Base-by-base conservation (phyloP, 148 eudicot genomes). In the Rhododendron griersonianum region DNA sequence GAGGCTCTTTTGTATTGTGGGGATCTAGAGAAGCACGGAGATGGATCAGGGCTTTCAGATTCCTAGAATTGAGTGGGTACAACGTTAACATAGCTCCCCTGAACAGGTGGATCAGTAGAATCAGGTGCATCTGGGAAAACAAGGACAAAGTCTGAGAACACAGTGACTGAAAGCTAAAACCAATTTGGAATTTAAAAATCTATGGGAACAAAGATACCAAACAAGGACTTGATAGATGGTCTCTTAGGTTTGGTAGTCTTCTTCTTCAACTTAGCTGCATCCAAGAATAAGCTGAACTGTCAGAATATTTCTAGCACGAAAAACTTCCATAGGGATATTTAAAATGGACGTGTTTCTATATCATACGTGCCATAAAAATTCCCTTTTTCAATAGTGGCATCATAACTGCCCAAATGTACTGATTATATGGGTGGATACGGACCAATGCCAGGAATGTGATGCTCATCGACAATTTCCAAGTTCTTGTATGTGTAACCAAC, bases 401-500 rank as follows among this genome's bases (percentile, higher is more conserved):
- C 13, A 41, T 45, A 2, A 39, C 59, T 44, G 57, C 35, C 11
- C 6, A 55, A 39, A 59, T 51, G 65, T 80, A 51, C 5, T 11
- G 82, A 28, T 51, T 28, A 53, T 57, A 83, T 39, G 23, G 65
- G 23, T 45, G 53, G 85, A 81, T 37, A 82, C 82, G 5, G 74
- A 88, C 90, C 88, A 55, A 88, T 88, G 80, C 90, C 90, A 75
- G 86, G 86, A 50, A 86, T 74, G 69, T 84, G 88, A 37, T 88
- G 83, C 30, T 88, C 90, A 25, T 88, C 83, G 37, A 88, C 90
- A 79, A 88, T 88, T 80, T 88, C 90, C 79, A 88, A 86, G 69
- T 88, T 88, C 84, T 88, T 88, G 84, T 88, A 88, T 35, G 90
- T 88, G 50, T 88, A 88, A 33, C 90, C 90, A 75, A 88, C 90